phyloP scores from a whole-genome alignment of 768 basidiomycete genomes.

The Leccinum variicolor region DNA sequence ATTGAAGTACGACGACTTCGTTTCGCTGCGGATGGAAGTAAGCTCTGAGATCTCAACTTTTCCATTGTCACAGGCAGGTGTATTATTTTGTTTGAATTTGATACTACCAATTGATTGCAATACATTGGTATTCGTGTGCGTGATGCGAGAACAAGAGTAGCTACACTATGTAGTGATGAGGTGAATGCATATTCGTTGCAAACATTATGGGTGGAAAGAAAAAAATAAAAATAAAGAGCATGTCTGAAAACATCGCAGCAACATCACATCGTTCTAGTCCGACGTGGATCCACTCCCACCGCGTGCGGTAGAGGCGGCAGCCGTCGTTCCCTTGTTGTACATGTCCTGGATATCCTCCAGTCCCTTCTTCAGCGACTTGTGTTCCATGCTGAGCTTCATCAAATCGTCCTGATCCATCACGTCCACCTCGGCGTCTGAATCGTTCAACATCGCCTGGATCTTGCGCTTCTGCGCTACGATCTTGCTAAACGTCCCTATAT shows the following conservation, averaged over 20 bases:
- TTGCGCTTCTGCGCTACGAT: conserved; percentile 49
- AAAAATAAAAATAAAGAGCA: not conserved
- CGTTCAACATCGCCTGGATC: conserved; percentile 50
- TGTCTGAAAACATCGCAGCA: not conserved
- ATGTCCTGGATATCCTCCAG: conserved; percentile 46
- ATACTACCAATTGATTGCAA: no score
- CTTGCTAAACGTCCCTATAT: conserved; percentile 45
- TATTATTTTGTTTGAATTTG: no score
- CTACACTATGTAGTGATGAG: not conserved
- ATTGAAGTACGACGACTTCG: no score
- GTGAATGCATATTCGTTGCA: not conserved
- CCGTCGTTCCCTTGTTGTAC: conserved; percentile 26
- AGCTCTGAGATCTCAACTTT: no score
- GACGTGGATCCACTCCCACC: conserved; percentile 6
- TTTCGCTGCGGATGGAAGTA: no score
- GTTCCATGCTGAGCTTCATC: conserved; percentile 39
- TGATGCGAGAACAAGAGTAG: not conserved
- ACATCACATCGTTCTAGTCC: conserved; percentile 8
- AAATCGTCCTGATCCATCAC: conserved; percentile 54
- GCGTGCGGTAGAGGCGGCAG: not conserved
- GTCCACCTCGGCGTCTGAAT: conserved; percentile 54
- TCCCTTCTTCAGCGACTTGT: conserved; percentile 50
- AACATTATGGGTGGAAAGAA: not conserved
- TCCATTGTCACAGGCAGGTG: no score
- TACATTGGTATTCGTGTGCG: not conserved